These are phyloP conservation scores for Pyrus hybrid DNA, from an alignment of 331 rosid species.

Conservation along the genomic window DNA sequence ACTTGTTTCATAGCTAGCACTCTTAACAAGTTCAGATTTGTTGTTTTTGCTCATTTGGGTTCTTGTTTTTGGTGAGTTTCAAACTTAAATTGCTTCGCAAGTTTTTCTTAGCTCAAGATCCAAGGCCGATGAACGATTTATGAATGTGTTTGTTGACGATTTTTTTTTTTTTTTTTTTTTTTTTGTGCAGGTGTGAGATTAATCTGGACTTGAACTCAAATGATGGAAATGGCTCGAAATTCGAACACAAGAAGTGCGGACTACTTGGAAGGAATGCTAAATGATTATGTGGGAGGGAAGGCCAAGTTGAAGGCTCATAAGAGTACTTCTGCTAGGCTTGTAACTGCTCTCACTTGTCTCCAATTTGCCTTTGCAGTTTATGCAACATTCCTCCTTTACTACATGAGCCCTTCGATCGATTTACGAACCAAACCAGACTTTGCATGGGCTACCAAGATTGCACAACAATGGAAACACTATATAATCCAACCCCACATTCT, in stretches of 20 bases:
- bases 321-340: slow-evolving; percentile 40
- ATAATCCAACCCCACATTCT: slow-evolving; percentile 62
- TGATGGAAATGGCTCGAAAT: slow-evolving; percentile 45
- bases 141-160: background rate
- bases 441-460: slow-evolving; percentile 59
- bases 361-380: slow-evolving; percentile 74
- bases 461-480: slow-evolving; percentile 62
- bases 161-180: background rate
- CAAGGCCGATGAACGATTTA: background rate
- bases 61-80: slow-evolving; percentile 11
- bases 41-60: background rate
- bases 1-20: background rate
- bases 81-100: background rate
- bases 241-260: slow-evolving; percentile 45
- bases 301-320: slow-evolving; percentile 40
- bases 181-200: slow-evolving; percentile 28
- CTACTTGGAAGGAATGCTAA: slow-evolving; percentile 77
- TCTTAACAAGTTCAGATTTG: background rate
- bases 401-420: slow-evolving; percentile 81
- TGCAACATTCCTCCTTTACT: slow-evolving; percentile 67
- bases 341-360: slow-evolving; percentile 74
- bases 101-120: background rate
- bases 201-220: background rate
- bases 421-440: slow-evolving; percentile 67
- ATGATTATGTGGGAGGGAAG: slow-evolving; percentile 67